Conservation (phyloP, 2,329 filamentous ascomycete genomes). For the Elsinoe australis region DNA sequence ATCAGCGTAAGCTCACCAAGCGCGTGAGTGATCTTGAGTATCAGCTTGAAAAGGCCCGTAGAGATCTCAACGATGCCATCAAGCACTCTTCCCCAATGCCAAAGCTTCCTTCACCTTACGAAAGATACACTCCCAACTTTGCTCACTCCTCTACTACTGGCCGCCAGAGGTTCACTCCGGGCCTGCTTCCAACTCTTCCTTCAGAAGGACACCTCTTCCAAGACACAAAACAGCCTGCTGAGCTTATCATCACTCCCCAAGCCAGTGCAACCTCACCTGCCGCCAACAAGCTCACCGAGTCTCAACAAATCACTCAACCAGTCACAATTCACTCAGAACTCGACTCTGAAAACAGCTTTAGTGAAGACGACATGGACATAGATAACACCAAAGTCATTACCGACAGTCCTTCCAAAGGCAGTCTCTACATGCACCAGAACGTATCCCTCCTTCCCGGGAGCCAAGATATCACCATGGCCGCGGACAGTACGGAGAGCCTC, state of each 20-base stretch:
- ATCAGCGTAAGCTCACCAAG: slow-evolving; percentile 51
- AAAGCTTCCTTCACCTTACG: slow-evolving; percentile 30
- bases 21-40: slow-evolving; percentile 54
- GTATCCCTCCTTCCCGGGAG: not conserved
- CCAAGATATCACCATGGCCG: not conserved
- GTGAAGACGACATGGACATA: not conserved
- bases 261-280: not conserved
- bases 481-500: no score
- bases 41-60: slow-evolving; percentile 49
- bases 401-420: slow-evolving; percentile 18
- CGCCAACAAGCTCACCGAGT: not conserved
- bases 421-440: slow-evolving; percentile 5
- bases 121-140: slow-evolving; percentile 31
- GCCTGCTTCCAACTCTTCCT: slow-evolving; percentile 32
- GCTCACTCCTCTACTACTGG: slow-evolving; percentile 22
- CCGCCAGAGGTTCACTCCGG: slow-evolving; percentile 30
- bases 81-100: slow-evolving; percentile 36
- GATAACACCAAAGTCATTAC: slow-evolving; percentile 9
- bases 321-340: not conserved
- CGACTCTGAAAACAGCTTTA: slow-evolving; percentile 7
- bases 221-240: no score
- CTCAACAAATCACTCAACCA: not conserved
- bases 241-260: not conserved
- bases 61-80: slow-evolving; percentile 46
- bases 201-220: slow-evolving; percentile 34